phyloP scores from a whole-genome alignment of 2,329 filamentous ascomycete species.

The Dactylellina parvicollis region DNA sequence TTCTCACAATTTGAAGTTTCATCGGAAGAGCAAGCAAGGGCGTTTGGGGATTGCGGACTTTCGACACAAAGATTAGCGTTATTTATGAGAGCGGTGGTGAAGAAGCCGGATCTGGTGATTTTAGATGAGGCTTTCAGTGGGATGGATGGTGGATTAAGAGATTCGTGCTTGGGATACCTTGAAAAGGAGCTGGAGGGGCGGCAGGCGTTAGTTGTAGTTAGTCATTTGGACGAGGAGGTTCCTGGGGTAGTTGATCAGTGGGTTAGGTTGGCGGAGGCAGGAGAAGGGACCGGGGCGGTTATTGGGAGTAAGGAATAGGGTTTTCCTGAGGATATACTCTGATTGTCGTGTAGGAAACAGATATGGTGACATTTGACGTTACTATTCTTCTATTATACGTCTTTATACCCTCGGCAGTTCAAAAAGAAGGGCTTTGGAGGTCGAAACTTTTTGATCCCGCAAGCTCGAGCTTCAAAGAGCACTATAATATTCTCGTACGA shows the following conservation, averaged over 20 bases:
- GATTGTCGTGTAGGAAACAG: too few relatives aligned
- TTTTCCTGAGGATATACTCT: too few relatives aligned
- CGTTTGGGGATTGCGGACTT: slow-evolving; percentile 80
- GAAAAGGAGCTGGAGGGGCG: slow-evolving; percentile 65
- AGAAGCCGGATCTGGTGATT: slow-evolving; percentile 81
- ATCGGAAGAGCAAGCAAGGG: slow-evolving; percentile 58
- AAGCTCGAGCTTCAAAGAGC: too few relatives aligned
- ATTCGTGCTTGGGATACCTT: slow-evolving; percentile 86
- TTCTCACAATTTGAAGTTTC: slow-evolving; percentile 78
- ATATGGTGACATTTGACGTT: too few relatives aligned
- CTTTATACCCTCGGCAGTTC: too few relatives aligned
- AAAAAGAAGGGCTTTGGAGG: too few relatives aligned
- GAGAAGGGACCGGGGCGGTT: slow-evolving; percentile 34
- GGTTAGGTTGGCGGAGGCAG: slow-evolving; percentile 56
- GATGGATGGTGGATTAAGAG: slow-evolving; percentile 81
- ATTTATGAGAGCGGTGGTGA: slow-evolving; percentile 82
- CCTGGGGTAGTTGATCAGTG: slow-evolving; percentile 64
- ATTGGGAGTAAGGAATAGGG: slow-evolving; percentile 17
- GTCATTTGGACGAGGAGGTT: slow-evolving; percentile 89
- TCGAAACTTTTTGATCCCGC: too few relatives aligned
- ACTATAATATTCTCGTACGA: too few relatives aligned
- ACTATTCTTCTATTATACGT: too few relatives aligned
- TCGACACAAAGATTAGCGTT: slow-evolving; percentile 84
- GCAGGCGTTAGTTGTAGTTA: slow-evolving; percentile 91
- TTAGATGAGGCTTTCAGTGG: slow-evolving; percentile 89